Evolutionary conservation across 768 basidiomycete genomes (phyloP).

Genomic region (Amanita exitialis): DNA sequence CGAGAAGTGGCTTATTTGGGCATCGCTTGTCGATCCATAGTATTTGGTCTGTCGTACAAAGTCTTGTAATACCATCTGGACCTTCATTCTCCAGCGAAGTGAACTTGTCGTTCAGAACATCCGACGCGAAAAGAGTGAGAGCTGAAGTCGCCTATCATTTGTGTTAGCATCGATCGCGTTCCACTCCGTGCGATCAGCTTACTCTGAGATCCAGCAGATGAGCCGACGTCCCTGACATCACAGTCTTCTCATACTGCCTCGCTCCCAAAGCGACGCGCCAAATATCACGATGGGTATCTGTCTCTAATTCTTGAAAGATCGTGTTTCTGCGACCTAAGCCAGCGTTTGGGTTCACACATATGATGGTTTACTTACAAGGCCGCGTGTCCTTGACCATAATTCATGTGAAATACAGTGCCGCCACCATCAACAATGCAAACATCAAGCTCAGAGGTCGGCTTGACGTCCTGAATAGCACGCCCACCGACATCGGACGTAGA

Average conservation of each 20-base stretch:
- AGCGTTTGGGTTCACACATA: not conserved
- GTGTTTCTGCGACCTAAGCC: conserved; percentile 4
- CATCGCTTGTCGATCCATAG: conserved; percentile 65
- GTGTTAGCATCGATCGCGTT: conserved; percentile 1
- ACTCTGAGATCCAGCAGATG: conserved; percentile 50
- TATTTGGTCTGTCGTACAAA: conserved; percentile 53
- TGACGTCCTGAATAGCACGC: conserved; percentile 37
- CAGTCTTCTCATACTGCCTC: conserved; percentile 26
- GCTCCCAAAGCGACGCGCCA: conserved; percentile 40
- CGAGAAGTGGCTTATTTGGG: conserved; percentile 46
- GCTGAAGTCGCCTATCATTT: conserved; percentile 19
- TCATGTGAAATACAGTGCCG: conserved; percentile 43
- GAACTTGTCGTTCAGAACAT: conserved; percentile 26
- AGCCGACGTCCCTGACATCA: conserved; percentile 36
- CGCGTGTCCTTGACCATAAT: conserved; percentile 23
- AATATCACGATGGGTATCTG: conserved; percentile 25
- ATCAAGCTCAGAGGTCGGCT: conserved; percentile 22
- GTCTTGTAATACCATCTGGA: conserved; percentile 34
- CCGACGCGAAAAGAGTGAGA: conserved; percentile 24
- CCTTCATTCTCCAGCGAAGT: conserved; percentile 42
- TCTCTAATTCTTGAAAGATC: conserved; percentile 8
- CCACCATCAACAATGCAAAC: conserved; percentile 36
- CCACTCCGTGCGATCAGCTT: conserved; percentile 12
- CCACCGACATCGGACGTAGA: conserved; percentile 29
- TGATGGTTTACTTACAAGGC: conserved; percentile 25